Conservation (phyloP, 75 land plant genomes). For the Picea sitchensis region DNA sequence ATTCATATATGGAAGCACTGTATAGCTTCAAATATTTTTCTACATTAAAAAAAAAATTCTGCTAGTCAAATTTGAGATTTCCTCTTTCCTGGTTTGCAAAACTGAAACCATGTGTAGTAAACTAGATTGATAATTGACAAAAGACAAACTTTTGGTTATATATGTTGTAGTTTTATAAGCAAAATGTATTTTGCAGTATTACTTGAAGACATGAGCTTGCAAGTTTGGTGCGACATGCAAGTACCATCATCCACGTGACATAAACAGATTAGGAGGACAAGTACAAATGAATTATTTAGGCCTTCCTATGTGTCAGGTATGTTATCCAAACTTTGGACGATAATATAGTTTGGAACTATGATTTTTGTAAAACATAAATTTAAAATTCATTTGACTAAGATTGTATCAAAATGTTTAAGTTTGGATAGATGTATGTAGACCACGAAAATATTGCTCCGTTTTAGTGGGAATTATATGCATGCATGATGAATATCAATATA, state of each 20-base stretch:
- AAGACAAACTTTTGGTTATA: neutral
- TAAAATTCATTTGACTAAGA: neutral
- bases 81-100: neutral
- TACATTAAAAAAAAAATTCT: too few species aligned
- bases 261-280: slow-evolving; percentile 22
- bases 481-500: neutral
- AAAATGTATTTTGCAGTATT: slow-evolving; percentile 32
- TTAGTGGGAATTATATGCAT: neutral
- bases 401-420: neutral
- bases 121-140: too few species aligned
- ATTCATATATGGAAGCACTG: too few species aligned
- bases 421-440: neutral
- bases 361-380: neutral
- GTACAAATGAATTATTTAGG: slow-evolving; percentile 65
- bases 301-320: slow-evolving; percentile 84
- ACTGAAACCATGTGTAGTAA: neutral
- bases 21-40: neutral
- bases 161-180: neutral
- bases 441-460: neutral
- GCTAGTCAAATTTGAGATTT: neutral
- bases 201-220: slow-evolving; percentile 55
- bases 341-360: neutral
- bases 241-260: slow-evolving; percentile 57
- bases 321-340: neutral
- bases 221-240: slow-evolving; percentile 65